Evolutionary conservation across 2,329 filamentous ascomycete genomes (phyloP).

Genomic region (Botrytis sinoallii): DNA sequence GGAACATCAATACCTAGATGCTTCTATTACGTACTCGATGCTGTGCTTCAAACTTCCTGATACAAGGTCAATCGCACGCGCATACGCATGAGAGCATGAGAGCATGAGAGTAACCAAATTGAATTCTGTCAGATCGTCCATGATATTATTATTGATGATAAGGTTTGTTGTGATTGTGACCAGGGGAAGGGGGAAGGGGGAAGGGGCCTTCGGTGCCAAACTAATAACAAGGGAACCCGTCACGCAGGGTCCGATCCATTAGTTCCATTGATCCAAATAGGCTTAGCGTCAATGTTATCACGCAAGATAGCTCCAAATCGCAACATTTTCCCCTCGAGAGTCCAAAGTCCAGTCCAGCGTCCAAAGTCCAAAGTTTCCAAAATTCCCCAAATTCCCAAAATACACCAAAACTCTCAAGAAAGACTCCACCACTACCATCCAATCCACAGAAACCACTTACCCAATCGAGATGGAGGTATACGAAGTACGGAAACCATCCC

Average conservation of each 20-base stretch:
- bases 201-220: background rate
- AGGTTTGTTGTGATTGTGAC: background rate
- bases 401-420: background rate
- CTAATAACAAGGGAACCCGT: background rate
- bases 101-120: background rate
- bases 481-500: background rate
- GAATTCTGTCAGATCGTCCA: background rate
- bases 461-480: background rate
- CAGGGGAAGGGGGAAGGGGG: background rate
- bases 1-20: background rate
- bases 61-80: background rate
- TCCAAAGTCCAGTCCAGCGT: background rate
- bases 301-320: constrained; percentile 8
- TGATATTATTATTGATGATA: background rate
- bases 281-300: constrained; percentile 1
- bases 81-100: background rate
- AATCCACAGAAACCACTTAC: background rate
- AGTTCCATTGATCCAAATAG: background rate
- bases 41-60: background rate
- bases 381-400: background rate
- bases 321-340: constrained; percentile 3
- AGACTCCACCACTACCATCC: background rate
- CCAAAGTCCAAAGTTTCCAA: too few species aligned
- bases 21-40: background rate
- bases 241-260: background rate